These are phyloP conservation scores for Aspergillus sp. DNA, from an alignment of 2,329 filamentous ascomycete genomes.

Conservation along the genomic window DNA sequence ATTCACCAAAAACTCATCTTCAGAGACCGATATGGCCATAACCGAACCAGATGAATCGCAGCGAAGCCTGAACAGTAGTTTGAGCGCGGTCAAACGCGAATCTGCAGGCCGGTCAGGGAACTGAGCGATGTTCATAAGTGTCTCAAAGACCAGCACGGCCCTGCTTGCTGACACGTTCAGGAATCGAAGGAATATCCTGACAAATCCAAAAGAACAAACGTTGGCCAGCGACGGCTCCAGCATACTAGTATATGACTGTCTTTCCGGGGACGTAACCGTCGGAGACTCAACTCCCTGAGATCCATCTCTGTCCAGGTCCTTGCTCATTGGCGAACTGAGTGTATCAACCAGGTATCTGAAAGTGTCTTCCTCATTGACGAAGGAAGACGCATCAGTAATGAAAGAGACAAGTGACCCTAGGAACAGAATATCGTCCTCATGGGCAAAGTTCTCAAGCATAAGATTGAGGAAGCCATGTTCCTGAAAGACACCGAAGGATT, in stretches of 20 bases:
- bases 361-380: slow-evolving; percentile 18
- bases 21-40: slow-evolving; percentile 59
- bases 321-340: slow-evolving; percentile 27
- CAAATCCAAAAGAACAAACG: slow-evolving; percentile 60
- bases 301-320: slow-evolving; percentile 23
- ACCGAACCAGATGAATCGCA: slow-evolving; percentile 73
- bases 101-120: slow-evolving; percentile 54
- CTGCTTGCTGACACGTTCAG: slow-evolving; percentile 60
- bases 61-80: slow-evolving; percentile 69
- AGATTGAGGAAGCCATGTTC: slow-evolving; percentile 23
- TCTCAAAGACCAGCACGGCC: slow-evolving; percentile 52
- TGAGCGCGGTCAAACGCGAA: slow-evolving; percentile 64
- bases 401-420: slow-evolving; percentile 32
- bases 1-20: slow-evolving; percentile 63
- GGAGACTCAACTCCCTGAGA: slow-evolving; percentile 34
- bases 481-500: slow-evolving; percentile 22
- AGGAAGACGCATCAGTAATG: slow-evolving; percentile 24
- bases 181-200: slow-evolving; percentile 65
- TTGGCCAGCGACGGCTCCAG: slow-evolving; percentile 39
- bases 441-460: slow-evolving; percentile 25
- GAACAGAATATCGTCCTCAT: slow-evolving; percentile 30
- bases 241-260: slow-evolving; percentile 21
- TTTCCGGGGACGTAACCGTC: slow-evolving; percentile 17
- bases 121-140: slow-evolving; percentile 55
- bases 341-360: slow-evolving; percentile 26